Conservation (phyloP, 1,284 basidiomycete species). For the Athelia psychrophila region DNA sequence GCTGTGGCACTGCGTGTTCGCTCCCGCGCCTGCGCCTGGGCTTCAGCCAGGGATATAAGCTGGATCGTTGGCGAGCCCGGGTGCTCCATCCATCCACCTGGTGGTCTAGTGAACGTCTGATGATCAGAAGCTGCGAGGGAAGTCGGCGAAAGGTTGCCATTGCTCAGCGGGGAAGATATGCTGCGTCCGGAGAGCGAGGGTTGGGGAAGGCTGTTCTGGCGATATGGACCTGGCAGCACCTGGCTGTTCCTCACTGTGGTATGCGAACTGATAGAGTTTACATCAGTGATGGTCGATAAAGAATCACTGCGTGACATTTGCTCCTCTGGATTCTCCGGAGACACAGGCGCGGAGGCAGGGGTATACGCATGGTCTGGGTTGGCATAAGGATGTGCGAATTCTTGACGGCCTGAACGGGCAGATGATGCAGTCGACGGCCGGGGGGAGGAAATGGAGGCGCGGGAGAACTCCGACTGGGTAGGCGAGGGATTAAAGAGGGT, state of each 20-base stretch:
- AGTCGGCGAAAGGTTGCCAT: conserved; percentile 16
- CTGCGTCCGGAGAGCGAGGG: conserved; percentile 37
- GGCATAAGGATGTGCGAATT: conserved; percentile 66
- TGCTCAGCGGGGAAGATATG: conserved; percentile 49
- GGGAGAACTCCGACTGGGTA: conserved; percentile 4
- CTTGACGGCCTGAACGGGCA: conserved; percentile 24
- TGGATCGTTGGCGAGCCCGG: conserved; percentile 48
- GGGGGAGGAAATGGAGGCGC: conserved; percentile 6
- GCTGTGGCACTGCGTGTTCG: conserved; percentile 49
- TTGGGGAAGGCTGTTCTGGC: no score
- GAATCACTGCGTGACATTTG: conserved; percentile 46
- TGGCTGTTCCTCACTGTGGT: neutral
- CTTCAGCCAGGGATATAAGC: conserved; percentile 74
- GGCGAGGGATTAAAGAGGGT: neutral
- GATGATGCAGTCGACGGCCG: conserved; percentile 12
- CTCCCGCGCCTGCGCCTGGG: conserved; percentile 57
- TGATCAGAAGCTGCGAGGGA: neutral
- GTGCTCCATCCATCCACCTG: conserved; percentile 47
- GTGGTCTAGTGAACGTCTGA: conserved; percentile 11
- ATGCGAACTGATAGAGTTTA: conserved; percentile 29
- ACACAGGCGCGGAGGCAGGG: conserved; percentile 26
- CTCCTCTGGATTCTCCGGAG: conserved; percentile 21
- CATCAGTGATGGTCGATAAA: conserved; percentile 51
- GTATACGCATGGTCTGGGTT: conserved; percentile 62
- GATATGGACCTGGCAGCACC: neutral